Conservation (phyloP, 495 filamentous ascomycete genomes). For the Xylaria flabelliformis region DNA sequence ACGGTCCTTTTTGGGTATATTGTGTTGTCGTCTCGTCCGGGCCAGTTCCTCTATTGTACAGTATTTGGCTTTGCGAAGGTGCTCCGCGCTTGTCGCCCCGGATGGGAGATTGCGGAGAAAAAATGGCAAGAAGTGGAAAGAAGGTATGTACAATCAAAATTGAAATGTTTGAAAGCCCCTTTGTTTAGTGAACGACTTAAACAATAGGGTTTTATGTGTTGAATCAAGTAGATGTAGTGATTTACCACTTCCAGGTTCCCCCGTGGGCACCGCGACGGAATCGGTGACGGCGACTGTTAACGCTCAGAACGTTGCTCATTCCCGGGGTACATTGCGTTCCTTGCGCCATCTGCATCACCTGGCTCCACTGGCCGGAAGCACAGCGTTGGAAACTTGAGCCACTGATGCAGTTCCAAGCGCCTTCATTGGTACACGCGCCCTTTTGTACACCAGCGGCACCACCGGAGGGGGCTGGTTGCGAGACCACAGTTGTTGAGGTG, state of each 20-base stretch:
- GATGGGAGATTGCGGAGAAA: neutral
- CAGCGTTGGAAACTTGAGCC: constrained; percentile 70
- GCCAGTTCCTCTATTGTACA: neutral
- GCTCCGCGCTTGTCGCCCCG: neutral
- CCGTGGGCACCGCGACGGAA: constrained; percentile 15
- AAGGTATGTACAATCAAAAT: constrained; percentile 12
- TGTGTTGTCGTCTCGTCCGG: neutral
- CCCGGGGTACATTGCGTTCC: constrained; percentile 67
- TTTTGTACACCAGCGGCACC: constrained; percentile 30
- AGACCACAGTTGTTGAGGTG: constrained; percentile 31
- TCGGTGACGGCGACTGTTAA: constrained; percentile 29
- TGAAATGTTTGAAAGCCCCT: neutral
- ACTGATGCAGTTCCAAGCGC: constrained; percentile 68
- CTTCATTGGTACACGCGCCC: constrained; percentile 58
- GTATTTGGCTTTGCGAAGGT: neutral
- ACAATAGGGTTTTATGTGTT: neutral
- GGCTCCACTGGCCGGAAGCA: constrained; percentile 66
- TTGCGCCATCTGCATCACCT: constrained; percentile 56
- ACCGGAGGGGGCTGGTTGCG: constrained; percentile 29
- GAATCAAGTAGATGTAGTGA: neutral
- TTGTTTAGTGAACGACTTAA: neutral
- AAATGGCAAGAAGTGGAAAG: neutral
- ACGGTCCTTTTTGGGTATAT: neutral
- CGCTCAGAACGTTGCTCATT: constrained; percentile 50
- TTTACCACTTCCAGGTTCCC: neutral